Conservation (phyloP, 257 asterid genomes). For the Echium plantagineum region DNA sequence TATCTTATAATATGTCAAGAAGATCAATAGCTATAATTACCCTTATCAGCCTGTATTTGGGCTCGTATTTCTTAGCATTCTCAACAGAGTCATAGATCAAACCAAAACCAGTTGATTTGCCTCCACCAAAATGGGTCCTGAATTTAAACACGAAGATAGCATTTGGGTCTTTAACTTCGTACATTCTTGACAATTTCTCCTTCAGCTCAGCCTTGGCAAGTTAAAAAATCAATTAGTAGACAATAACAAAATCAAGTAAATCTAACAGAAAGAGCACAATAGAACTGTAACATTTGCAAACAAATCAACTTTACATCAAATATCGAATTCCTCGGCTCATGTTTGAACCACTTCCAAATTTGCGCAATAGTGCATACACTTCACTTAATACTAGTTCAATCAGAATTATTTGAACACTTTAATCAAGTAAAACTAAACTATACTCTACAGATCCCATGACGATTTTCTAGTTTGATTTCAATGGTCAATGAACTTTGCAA, state of each 20-base stretch:
- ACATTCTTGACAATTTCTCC: constrained; percentile 7
- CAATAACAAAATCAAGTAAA: background rate
- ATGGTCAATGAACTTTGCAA: no score
- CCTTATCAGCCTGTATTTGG: constrained; percentile 81
- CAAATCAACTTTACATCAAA: no score
- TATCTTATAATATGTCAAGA: no score
- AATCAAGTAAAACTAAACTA: no score
- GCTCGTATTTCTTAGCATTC: constrained; percentile 79
- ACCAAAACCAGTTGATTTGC: constrained; percentile 17
- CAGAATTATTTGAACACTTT: no score
- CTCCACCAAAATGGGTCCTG: constrained; percentile 12
- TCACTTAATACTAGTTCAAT: no score
- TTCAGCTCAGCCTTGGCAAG: constrained; percentile 4
- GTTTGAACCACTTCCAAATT: no score
- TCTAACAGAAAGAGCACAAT: background rate
- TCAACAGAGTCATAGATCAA: constrained; percentile 69
- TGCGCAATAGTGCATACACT: no score
- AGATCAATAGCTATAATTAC: constrained; percentile 21
- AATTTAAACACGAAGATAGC: constrained; percentile 10
- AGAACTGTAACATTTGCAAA: no score
- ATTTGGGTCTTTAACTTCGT: constrained; percentile 11
- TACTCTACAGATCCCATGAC: no score
- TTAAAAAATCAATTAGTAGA: background rate
- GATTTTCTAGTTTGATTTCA: no score
- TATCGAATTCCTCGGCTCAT: no score